phyloP scores from a whole-genome alignment of 179 eudicot species.

The Beta macrorhiza region DNA sequence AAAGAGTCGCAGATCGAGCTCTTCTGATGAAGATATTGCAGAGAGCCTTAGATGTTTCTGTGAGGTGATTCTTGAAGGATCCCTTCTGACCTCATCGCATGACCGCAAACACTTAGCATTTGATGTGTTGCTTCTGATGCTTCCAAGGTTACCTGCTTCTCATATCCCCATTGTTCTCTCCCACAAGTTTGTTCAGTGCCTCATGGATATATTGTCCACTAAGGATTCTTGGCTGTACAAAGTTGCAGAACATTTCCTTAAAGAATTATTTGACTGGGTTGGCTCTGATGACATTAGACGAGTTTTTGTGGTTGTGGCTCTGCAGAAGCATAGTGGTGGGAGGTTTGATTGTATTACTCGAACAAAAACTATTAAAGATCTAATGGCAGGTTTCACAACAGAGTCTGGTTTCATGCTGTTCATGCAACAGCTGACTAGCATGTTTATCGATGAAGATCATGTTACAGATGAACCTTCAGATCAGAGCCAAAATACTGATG shows the following conservation, averaged over 20 bases:
- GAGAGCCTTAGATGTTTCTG: conserved; percentile 59
- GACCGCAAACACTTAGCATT: conserved; percentile 87
- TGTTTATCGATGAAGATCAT: conserved; percentile 78
- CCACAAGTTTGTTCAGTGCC: conserved; percentile 74
- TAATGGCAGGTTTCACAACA: conserved; percentile 68
- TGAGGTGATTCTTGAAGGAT: conserved; percentile 69
- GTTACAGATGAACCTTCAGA: conserved; percentile 82
- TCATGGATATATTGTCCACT: conserved; percentile 72
- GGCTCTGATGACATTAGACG: conserved; percentile 61
- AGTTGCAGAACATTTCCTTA: conserved; percentile 71
- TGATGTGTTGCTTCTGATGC: conserved; percentile 71
- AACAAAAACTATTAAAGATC: conserved; percentile 66
- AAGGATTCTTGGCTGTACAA: conserved; percentile 86
- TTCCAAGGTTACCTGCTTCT: conserved; percentile 77
- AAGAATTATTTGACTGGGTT: conserved; percentile 67
- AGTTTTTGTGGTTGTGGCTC: conserved; percentile 66
- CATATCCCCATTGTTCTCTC: conserved; percentile 65
- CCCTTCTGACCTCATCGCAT: conserved; percentile 78
- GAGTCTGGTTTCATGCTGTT: conserved; percentile 86
- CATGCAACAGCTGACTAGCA: conserved; percentile 61
- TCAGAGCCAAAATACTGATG: conserved; percentile 84
- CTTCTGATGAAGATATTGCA: conserved; percentile 69
- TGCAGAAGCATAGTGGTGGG: conserved; percentile 90
- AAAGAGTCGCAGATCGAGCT: conserved; percentile 64
- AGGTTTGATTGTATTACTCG: conserved; percentile 72